phyloP scores from a whole-genome alignment of 2,329 filamentous ascomycete species.

The Epichloe gansuensis region DNA sequence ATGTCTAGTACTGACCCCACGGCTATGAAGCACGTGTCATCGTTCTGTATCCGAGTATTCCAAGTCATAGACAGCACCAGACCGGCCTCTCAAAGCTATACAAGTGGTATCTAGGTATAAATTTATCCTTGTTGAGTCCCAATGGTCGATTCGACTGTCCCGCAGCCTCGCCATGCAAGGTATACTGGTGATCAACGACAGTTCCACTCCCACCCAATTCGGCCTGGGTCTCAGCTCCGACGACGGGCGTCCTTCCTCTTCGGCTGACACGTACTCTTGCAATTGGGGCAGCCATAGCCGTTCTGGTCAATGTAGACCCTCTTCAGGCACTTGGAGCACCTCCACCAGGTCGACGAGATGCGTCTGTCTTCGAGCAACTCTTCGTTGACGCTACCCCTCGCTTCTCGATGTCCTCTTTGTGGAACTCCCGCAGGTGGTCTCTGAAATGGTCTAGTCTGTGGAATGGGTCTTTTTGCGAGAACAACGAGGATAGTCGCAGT shows the following conservation, averaged over 20 bases:
- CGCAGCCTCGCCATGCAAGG: too few relatives aligned
- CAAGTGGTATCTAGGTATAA: too few relatives aligned
- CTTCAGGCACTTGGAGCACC: constrained; percentile 39
- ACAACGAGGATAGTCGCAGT: constrained; percentile 42
- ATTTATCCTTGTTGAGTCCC: too few relatives aligned
- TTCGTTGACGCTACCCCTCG: constrained; percentile 25
- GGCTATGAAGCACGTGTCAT: too few relatives aligned
- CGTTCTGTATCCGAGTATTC: too few relatives aligned
- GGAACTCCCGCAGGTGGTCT: constrained; percentile 43
- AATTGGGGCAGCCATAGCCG: constrained; percentile 34
- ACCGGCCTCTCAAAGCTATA: too few relatives aligned
- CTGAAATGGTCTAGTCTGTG: constrained; percentile 44
- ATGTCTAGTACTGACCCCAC: too few relatives aligned
- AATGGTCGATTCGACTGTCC: too few relatives aligned
- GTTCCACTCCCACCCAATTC: too few relatives aligned
- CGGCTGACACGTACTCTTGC: constrained; percentile 34
- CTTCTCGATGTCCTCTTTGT: constrained; percentile 42
- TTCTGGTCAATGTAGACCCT: constrained; percentile 28
- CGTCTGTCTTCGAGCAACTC: constrained; percentile 29
- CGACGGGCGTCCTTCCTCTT: constrained; percentile 27
- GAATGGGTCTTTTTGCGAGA: constrained; percentile 33
- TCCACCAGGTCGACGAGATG: constrained; percentile 35
- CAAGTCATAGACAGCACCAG: too few relatives aligned
- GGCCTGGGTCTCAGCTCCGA: constrained; percentile 8
- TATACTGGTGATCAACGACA: too few relatives aligned